phyloP scores from a whole-genome alignment of 2,329 filamentous ascomycete genomes.

The Simplicillium sp. region DNA sequence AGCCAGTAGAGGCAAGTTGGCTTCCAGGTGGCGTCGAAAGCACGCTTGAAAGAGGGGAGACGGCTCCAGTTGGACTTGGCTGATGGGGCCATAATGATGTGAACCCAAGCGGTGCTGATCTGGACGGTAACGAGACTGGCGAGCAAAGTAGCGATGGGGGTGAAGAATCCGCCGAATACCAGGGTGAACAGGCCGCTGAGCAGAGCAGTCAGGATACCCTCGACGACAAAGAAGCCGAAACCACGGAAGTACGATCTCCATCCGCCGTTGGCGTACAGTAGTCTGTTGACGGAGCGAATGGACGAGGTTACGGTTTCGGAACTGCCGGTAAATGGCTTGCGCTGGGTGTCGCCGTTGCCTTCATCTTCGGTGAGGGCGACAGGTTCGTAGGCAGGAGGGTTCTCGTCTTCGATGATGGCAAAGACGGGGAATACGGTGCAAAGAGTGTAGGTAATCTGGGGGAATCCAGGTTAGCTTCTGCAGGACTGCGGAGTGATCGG shows the following conservation, averaged over 20 bases:
- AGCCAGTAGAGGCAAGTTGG: slow-evolving; percentile 57
- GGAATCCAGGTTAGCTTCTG: background rate
- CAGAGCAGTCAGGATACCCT: slow-evolving; percentile 21
- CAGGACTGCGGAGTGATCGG: no score
- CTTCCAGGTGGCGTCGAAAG: slow-evolving; percentile 58
- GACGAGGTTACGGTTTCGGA: slow-evolving; percentile 37
- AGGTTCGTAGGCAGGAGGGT: slow-evolving; percentile 44
- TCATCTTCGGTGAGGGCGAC: slow-evolving; percentile 30
- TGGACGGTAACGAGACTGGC: slow-evolving; percentile 55
- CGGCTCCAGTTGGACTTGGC: slow-evolving; percentile 57
- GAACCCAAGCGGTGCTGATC: slow-evolving; percentile 71
- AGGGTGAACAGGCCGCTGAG: slow-evolving; percentile 34
- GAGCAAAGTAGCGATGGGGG: slow-evolving; percentile 42
- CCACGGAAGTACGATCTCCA: slow-evolving; percentile 62
- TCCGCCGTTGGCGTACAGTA: slow-evolving; percentile 55
- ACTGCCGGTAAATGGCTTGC: slow-evolving; percentile 19
- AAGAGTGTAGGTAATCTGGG: slow-evolving; percentile 40
- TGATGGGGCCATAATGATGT: slow-evolving; percentile 66
- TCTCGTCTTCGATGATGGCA: slow-evolving; percentile 49
- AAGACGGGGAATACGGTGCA: slow-evolving; percentile 40
- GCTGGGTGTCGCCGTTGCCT: slow-evolving; percentile 22
- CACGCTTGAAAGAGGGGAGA: slow-evolving; percentile 53
- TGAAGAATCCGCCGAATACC: slow-evolving; percentile 15
- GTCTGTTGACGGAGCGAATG: slow-evolving; percentile 38
- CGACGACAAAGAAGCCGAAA: slow-evolving; percentile 37